These are phyloP conservation scores for Penicillium palitans DNA, from an alignment of 2,329 filamentous ascomycete genomes.

Conservation along the genomic window DNA sequence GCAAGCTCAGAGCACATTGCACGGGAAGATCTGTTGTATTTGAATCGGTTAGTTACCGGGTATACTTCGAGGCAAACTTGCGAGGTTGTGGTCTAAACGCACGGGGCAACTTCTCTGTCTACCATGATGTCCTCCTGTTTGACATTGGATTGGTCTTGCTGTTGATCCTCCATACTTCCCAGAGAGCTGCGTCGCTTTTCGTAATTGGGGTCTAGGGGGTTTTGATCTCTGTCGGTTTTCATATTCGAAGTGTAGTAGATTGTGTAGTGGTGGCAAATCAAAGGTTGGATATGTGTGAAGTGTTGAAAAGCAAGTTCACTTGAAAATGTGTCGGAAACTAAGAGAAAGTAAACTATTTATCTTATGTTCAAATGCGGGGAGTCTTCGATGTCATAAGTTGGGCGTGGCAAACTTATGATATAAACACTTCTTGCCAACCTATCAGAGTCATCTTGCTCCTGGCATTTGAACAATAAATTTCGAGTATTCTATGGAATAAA, in stretches of 20 bases:
- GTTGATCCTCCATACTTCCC: background rate
- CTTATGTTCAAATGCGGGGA: constrained; percentile 16
- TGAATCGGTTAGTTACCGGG: background rate
- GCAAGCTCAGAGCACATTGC: constrained; percentile 24
- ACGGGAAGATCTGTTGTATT: constrained; percentile 17
- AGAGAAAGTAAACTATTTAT: background rate
- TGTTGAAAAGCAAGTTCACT: background rate
- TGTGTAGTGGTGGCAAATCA: background rate
- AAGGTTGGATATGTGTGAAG: background rate
- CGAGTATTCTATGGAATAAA: background rate
- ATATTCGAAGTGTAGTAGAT: constrained; percentile 9
- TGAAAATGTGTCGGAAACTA: background rate
- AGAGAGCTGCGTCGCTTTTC: constrained; percentile 17
- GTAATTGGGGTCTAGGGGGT: constrained; percentile 23
- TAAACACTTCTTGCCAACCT: constrained; percentile 15
- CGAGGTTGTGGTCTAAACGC: background rate
- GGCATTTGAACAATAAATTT: background rate
- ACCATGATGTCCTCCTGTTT: constrained; percentile 15
- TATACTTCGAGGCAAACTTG: background rate
- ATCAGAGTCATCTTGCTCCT: background rate
- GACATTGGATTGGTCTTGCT: background rate
- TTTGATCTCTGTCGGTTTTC: constrained; percentile 18
- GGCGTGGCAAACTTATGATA: constrained; percentile 22
- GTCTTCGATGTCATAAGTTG: constrained; percentile 7
- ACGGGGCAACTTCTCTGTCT: constrained; percentile 25